These are phyloP conservation scores for Rosa chinensis DNA, from an alignment of 306 rosid species.

Conservation along the genomic window DNA sequence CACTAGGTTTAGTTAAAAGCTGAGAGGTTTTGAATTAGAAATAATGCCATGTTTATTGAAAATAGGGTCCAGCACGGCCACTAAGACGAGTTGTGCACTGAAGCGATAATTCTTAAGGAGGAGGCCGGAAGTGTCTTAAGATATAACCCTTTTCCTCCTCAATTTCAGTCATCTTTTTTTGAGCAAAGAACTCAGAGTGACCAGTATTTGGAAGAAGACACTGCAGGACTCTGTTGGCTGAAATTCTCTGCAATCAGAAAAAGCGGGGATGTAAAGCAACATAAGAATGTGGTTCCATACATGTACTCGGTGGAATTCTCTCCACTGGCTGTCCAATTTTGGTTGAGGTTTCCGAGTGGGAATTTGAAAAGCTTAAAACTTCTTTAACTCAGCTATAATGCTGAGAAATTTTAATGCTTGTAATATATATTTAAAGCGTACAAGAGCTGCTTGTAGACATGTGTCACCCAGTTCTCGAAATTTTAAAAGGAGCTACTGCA, in stretches of 20 bases:
- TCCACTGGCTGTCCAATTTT: background rate
- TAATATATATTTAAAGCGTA: background rate
- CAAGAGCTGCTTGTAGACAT: conserved; percentile 33
- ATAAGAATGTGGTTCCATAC: background rate
- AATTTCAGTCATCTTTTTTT: background rate
- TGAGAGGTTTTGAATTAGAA: background rate
- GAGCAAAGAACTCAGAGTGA: background rate
- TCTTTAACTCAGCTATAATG: background rate
- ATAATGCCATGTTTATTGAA: background rate
- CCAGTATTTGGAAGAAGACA: background rate
- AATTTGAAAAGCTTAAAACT: background rate
- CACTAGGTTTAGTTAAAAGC: background rate
- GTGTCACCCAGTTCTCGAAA: conserved; percentile 42
- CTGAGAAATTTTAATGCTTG: background rate
- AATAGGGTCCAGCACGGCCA: background rate
- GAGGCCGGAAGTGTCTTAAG: background rate
- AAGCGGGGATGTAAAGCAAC: background rate
- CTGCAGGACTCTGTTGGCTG: background rate
- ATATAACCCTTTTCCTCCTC: background rate
- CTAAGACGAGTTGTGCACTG: background rate
- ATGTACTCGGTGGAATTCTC: background rate
- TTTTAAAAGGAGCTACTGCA: conserved; percentile 43
- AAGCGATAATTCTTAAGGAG: background rate
- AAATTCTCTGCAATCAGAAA: background rate
- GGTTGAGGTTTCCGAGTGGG: background rate